phyloP scores from a whole-genome alignment of 805 yeast genomes.

The Candida montana region DNA sequence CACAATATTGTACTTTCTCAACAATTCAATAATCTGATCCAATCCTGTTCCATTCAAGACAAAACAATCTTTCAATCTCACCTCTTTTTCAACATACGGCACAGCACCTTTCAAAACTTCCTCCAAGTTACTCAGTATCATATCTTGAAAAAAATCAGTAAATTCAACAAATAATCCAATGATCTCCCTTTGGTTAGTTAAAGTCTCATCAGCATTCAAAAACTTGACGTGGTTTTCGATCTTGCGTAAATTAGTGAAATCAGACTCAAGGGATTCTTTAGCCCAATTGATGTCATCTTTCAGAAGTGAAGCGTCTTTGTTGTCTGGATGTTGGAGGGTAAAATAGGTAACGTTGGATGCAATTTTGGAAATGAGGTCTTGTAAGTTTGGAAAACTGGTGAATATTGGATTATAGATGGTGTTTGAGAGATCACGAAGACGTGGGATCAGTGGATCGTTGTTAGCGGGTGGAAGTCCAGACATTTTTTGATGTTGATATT shows the following conservation, averaged over 20 bases:
- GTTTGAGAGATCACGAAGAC: conserved; percentile 4
- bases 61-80: background rate
- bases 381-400: conserved; percentile 3
- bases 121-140: conserved; percentile 6
- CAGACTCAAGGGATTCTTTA: conserved; percentile 5
- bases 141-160: conserved; percentile 9
- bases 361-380: conserved; percentile 1
- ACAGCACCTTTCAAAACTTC: conserved; percentile 6
- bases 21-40: background rate
- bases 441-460: conserved; percentile 7
- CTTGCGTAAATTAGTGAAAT: conserved; percentile 3
- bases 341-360: background rate
- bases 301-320: background rate
- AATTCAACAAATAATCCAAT: conserved; percentile 8
- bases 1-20: conserved; percentile 2
- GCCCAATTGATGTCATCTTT: conserved; percentile 8
- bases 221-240: conserved; percentile 8
- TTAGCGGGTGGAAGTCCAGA: conserved; percentile 7
- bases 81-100: background rate
- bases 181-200: conserved; percentile 9
- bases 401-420: conserved; percentile 7
- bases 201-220: conserved; percentile 10
- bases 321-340: background rate
- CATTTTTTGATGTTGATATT: background rate
- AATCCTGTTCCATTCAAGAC: background rate